Percentiles rank a stretch among this genome's conserved stretches.
Conservation (phyloP, 2,329 filamentous ascomycete species). For the Hymenoscyphus linearis region DNA sequence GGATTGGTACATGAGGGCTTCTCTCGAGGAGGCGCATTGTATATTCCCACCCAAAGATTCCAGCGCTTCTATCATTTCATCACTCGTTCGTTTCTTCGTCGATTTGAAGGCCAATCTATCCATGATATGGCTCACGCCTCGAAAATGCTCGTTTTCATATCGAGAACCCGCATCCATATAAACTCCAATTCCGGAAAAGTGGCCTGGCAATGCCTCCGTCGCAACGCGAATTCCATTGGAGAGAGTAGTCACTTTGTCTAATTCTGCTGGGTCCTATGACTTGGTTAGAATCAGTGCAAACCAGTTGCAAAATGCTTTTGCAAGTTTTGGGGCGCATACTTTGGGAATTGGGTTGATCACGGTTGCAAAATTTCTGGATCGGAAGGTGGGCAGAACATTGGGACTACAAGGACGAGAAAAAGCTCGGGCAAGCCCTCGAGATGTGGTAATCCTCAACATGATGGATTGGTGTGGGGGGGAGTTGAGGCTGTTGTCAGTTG, state of each 20-base stretch:
- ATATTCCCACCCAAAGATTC: constrained; percentile 92
- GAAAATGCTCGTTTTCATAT: constrained; percentile 80
- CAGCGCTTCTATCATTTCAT: constrained; percentile 81
- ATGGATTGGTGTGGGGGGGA: constrained; percentile 15
- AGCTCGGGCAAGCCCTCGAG: constrained; percentile 22
- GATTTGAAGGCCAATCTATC: constrained; percentile 93
- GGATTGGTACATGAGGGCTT: constrained; percentile 98
- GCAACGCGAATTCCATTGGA: constrained; percentile 92
- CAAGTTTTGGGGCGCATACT: constrained; percentile 15
- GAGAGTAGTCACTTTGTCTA: constrained; percentile 82
- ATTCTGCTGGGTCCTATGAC: constrained; percentile 70
- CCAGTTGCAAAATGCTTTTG: neutral
- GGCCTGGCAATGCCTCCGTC: constrained; percentile 88
- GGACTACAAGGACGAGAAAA: constrained; percentile 14
- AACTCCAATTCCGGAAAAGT: constrained; percentile 90
- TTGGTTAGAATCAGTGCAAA: constrained; percentile 15
- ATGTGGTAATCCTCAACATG: constrained; percentile 30
- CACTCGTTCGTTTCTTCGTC: constrained; percentile 65
- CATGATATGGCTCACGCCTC: constrained; percentile 92
- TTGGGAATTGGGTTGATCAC: constrained; percentile 32
- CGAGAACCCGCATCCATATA: constrained; percentile 94
- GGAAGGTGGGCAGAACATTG: constrained; percentile 21
- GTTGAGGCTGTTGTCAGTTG: neutral
- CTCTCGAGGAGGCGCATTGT: constrained; percentile 90
- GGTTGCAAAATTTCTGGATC: constrained; percentile 30